A percentile compares a stretch with the other conserved stretches of the same genome.
phyloP scores from a whole-genome alignment of 768 basidiomycete species.

The Leccinellum luteum region DNA sequence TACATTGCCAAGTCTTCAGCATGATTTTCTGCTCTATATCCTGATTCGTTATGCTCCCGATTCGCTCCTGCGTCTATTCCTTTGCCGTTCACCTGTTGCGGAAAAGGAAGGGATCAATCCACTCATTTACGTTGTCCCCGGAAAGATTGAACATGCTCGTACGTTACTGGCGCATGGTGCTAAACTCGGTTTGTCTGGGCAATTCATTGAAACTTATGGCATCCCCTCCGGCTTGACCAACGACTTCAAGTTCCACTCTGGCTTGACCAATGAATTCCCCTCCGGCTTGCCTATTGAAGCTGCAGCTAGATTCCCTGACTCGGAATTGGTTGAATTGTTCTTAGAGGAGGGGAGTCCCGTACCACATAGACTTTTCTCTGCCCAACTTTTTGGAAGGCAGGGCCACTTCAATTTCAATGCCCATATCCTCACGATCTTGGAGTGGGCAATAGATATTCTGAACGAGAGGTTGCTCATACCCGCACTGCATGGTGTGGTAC shows the following conservation, averaged over 20 bases:
- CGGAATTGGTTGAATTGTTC: background rate
- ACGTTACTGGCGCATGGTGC: background rate
- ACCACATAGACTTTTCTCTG: background rate
- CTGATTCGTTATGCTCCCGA: background rate
- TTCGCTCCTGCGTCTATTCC: background rate
- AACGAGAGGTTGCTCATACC: rapidly evolving
- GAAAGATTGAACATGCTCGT: background rate
- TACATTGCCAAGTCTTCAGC: background rate
- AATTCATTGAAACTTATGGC: background rate
- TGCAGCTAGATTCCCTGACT: background rate
- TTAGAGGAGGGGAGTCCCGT: background rate
- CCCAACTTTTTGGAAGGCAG: background rate
- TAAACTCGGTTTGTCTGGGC: background rate
- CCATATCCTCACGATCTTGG: background rate
- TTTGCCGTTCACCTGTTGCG: background rate
- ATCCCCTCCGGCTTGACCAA: no score
- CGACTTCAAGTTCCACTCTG: no score
- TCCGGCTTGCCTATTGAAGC: background rate
- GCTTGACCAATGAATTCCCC: no score
- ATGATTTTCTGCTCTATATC: background rate
- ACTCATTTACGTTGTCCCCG: background rate
- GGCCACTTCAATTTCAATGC: rapidly evolving
- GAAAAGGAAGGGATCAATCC: background rate
- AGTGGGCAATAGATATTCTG: background rate
- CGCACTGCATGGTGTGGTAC: rapidly evolving